Conservation (phyloP, 805 yeast species). For the Zygoascus ofunaensis region DNA sequence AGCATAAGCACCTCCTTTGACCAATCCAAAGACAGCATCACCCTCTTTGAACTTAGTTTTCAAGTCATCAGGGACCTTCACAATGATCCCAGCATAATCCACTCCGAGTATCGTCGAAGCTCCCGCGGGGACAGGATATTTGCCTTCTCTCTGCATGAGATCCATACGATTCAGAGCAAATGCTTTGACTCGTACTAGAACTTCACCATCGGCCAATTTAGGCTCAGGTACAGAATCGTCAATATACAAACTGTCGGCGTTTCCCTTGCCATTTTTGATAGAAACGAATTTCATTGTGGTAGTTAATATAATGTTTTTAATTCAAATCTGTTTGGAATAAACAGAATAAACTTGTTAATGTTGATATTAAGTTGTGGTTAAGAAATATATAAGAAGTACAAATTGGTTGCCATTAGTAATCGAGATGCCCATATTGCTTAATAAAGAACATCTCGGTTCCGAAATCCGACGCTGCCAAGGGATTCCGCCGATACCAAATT, state of each 20-base stretch:
- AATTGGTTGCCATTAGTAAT: no score
- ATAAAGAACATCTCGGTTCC: no score
- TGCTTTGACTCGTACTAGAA: conserved; percentile 25
- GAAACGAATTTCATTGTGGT: conserved; percentile 24
- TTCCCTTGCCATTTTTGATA: conserved; percentile 22
- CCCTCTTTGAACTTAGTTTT: conserved; percentile 22
- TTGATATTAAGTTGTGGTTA: no score
- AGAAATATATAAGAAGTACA: no score
- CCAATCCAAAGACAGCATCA: conserved; percentile 31
- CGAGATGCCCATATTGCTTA: no score
- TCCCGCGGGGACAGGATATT: conserved; percentile 26
- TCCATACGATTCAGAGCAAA: conserved; percentile 32
- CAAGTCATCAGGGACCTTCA: conserved; percentile 10
- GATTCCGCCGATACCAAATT: no score
- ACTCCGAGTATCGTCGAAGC: conserved; percentile 29
- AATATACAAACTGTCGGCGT: conserved; percentile 22
- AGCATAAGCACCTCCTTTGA: conserved; percentile 32
- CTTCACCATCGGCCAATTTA: conserved; percentile 18
- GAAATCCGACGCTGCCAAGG: no score
- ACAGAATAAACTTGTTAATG: no score
- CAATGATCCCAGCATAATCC: conserved; percentile 31
- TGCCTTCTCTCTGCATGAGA: conserved; percentile 23
- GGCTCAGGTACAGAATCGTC: conserved; percentile 19
- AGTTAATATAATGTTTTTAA: background rate
- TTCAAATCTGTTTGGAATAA: no score